phyloP scores from a whole-genome alignment of 371 early-diverging fungal species.

The Dentiscutata heterogama region DNA sequence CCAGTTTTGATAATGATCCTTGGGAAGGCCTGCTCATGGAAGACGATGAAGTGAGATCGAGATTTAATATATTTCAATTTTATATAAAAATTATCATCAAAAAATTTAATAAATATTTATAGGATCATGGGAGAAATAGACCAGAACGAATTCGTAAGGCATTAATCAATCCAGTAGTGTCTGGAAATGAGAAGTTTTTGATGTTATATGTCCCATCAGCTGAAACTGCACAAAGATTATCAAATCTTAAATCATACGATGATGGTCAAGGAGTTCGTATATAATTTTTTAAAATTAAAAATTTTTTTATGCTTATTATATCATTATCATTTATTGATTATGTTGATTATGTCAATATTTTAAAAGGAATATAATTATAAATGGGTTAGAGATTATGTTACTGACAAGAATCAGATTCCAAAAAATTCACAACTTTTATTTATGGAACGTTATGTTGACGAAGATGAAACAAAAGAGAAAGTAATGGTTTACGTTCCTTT shows the following conservation, averaged over 20 bases:
- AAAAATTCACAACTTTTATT: constrained; percentile 20
- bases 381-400: constrained; percentile 35
- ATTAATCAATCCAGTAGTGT: constrained; percentile 3
- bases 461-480: not conserved
- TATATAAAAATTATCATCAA: not conserved
- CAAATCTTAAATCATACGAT: not conserved
- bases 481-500: not conserved
- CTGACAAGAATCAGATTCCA: not conserved
- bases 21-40: constrained; percentile 8
- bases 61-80: not conserved
- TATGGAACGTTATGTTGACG: not conserved
- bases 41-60: not conserved
- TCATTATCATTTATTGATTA: not conserved
- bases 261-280: not conserved
- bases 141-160: constrained; percentile 7
- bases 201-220: constrained; percentile 12
- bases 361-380: not conserved
- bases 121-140: not conserved
- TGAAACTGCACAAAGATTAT: constrained; percentile 13
- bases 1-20: constrained; percentile 35
- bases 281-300: not conserved
- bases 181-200: not conserved
- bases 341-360: not conserved
- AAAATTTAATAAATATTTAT: not conserved
- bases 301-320: not conserved